Evolutionary conservation across 1,284 basidiomycete genomes (phyloP).

Genomic region (Ceratobasidium sp.): DNA sequence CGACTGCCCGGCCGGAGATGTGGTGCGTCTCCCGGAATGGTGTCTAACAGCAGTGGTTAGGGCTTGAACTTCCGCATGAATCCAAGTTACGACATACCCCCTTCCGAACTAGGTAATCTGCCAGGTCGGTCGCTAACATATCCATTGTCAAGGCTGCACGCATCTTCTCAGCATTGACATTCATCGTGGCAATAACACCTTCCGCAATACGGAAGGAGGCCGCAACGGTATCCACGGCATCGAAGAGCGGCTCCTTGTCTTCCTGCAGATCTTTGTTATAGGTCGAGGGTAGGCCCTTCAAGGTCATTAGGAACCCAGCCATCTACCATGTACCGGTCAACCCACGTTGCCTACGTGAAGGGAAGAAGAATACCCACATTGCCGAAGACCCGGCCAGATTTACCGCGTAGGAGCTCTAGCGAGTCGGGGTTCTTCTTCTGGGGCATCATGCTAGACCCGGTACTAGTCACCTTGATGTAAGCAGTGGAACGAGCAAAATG

Average conservation of each 20-base stretch:
- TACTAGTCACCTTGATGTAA: conserved; percentile 62
- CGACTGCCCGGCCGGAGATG: conserved; percentile 95
- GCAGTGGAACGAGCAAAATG: conserved; percentile 14
- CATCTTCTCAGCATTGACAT: conserved; percentile 92
- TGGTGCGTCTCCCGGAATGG: conserved; percentile 99
- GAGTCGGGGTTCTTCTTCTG: conserved; percentile 99
- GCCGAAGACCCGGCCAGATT: conserved; percentile 94
- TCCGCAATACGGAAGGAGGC: conserved; percentile 93
- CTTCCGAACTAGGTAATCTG: conserved; percentile 98
- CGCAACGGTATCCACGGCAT: conserved; percentile 90
- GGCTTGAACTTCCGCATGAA: neutral
- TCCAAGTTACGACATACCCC: conserved; percentile 69
- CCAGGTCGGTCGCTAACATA: conserved; percentile 95
- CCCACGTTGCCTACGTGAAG: neutral
- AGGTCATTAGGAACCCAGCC: conserved; percentile 98
- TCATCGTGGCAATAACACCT: conserved; percentile 91
- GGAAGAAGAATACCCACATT: conserved; percentile 64
- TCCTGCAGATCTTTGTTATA: conserved; percentile 99
- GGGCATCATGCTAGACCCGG: conserved; percentile 99
- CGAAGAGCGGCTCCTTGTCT: conserved; percentile 97
- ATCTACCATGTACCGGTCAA: conserved; percentile 63
- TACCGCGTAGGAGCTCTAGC: conserved; percentile 92
- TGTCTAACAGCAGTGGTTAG: conserved; percentile 53
- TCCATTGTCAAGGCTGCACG: conserved; percentile 91
- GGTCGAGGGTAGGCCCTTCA: conserved; percentile 96